phyloP scores from a whole-genome alignment of 164 flowering plant genomes.

The Tetrastigma voinierianum region DNA sequence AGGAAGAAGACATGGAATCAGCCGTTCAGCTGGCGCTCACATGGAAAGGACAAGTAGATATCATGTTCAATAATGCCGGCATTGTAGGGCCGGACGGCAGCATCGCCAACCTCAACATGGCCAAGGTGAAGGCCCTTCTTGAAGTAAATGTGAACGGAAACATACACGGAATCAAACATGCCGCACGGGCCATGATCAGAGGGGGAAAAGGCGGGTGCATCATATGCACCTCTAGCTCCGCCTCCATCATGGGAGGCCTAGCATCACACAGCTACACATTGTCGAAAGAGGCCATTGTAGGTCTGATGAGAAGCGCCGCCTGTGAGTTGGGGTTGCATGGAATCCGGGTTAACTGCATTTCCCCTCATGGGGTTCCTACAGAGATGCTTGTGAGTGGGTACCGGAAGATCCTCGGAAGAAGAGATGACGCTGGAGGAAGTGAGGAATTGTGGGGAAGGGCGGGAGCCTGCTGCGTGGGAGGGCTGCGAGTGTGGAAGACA shows the following conservation, averaged over 20 bases:
- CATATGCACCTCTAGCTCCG: constrained; percentile 75
- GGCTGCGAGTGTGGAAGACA: constrained; percentile 48
- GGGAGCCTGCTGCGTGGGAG: constrained; percentile 59
- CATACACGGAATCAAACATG: constrained; percentile 77
- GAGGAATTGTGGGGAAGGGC: constrained; percentile 35
- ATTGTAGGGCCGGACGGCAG: constrained; percentile 55
- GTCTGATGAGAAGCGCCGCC: constrained; percentile 59
- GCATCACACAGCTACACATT: constrained; percentile 68
- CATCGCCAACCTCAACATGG: constrained; percentile 55
- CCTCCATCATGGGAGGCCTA: constrained; percentile 75
- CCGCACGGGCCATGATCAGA: constrained; percentile 68
- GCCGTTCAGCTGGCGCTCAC: constrained; percentile 48
- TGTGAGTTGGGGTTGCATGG: constrained; percentile 78
- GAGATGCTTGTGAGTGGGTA: constrained; percentile 61
- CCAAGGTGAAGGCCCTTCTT: constrained; percentile 24
- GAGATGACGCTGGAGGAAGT: constrained; percentile 44
- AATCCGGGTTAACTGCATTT: constrained; percentile 81
- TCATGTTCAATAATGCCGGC: constrained; percentile 91
- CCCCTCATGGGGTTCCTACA: constrained; percentile 82
- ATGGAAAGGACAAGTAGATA: constrained; percentile 68
- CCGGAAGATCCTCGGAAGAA: constrained; percentile 27
- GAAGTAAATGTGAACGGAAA: constrained; percentile 50
- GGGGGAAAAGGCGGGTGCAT: constrained; percentile 43
- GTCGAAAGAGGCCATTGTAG: constrained; percentile 69
- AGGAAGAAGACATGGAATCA: constrained; percentile 57